A percentile compares a stretch with the other conserved stretches of the same genome.
Evolutionary conservation across 345 rosid genomes (phyloP).

Genomic region (Physaria fendleri): DNA sequence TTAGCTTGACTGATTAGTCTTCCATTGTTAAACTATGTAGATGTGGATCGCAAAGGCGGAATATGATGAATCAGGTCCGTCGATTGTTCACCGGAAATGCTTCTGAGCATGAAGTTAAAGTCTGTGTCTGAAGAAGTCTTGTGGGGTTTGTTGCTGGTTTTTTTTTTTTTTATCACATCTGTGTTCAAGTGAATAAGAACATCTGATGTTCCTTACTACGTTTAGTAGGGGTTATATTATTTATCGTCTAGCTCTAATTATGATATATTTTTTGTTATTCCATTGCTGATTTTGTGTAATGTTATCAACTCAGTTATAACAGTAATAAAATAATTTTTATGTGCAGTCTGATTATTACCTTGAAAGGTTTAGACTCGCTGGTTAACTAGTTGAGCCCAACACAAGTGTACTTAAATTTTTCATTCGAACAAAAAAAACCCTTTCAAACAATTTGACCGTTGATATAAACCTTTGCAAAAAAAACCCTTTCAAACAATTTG

Average conservation of each 20-base stretch:
- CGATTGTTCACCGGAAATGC: constrained; percentile 88
- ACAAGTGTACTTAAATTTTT: too few species aligned
- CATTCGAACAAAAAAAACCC: too few species aligned
- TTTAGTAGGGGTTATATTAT: neutral
- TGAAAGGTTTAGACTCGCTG: too few species aligned
- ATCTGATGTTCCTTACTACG: neutral
- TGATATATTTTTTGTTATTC: neutral
- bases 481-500: too few species aligned
- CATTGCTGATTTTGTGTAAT: neutral
- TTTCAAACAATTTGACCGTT: too few species aligned
- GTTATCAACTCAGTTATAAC: too few species aligned
- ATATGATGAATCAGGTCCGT: constrained; percentile 84
- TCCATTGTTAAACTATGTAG: constrained; percentile 24
- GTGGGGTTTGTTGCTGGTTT: neutral
- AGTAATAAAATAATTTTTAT: too few species aligned
- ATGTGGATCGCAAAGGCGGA: constrained; percentile 93
- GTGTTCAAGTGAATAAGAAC: constrained; percentile 16
- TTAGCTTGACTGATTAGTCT: neutral
- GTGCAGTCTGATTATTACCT: too few species aligned
- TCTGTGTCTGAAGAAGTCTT: constrained; percentile 3
- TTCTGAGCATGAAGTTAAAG: constrained; percentile 45
- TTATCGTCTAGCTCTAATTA: neutral
- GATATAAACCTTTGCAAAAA: too few species aligned
- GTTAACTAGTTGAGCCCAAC: too few species aligned
- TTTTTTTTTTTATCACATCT: constrained; percentile 6